A percentile compares a stretch with the other conserved stretches of the same genome.
Evolutionary conservation across 805 yeast species (phyloP).

Genomic region (Candida endomychidarum): DNA sequence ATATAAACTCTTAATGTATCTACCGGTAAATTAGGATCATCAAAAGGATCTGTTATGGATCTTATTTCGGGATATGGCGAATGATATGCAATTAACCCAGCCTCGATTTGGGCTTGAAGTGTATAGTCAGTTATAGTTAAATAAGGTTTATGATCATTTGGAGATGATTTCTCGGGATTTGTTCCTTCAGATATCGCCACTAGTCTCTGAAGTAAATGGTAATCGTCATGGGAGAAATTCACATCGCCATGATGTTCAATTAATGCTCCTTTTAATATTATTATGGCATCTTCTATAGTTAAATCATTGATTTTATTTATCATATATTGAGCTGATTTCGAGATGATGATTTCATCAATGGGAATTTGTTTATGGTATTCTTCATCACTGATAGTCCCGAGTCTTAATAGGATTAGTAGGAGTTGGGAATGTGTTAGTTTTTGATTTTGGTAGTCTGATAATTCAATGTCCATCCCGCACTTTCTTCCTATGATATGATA

Average conservation of each 20-base stretch:
- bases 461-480: slow-evolving; percentile 13
- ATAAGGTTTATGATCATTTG: slow-evolving; percentile 19
- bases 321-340: slow-evolving; percentile 23
- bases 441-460: background rate
- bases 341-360: slow-evolving; percentile 14
- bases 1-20: slow-evolving; percentile 42
- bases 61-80: slow-evolving; percentile 44
- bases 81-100: slow-evolving; percentile 37
- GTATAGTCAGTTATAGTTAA: slow-evolving; percentile 32
- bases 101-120: slow-evolving; percentile 36
- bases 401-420: slow-evolving; percentile 20
- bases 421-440: slow-evolving; percentile 9
- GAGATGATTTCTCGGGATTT: slow-evolving; percentile 8
- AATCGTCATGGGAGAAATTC: slow-evolving; percentile 37
- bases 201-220: slow-evolving; percentile 26
- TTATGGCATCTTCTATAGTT: slow-evolving; percentile 24
- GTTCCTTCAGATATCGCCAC: slow-evolving; percentile 10
- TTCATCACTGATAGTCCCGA: slow-evolving; percentile 27
- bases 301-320: slow-evolving; percentile 28
- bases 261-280: slow-evolving; percentile 34
- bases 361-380: slow-evolving; percentile 8
- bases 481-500: too few relatives aligned
- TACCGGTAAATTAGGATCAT: slow-evolving; percentile 30
- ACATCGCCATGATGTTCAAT: slow-evolving; percentile 36
- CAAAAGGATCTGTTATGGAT: slow-evolving; percentile 40